A percentile compares a stretch with the other conserved stretches of the same genome.
Evolutionary conservation across 2,329 filamentous ascomycete genomes (phyloP).

Genomic region (Byssochlamys sp.): DNA sequence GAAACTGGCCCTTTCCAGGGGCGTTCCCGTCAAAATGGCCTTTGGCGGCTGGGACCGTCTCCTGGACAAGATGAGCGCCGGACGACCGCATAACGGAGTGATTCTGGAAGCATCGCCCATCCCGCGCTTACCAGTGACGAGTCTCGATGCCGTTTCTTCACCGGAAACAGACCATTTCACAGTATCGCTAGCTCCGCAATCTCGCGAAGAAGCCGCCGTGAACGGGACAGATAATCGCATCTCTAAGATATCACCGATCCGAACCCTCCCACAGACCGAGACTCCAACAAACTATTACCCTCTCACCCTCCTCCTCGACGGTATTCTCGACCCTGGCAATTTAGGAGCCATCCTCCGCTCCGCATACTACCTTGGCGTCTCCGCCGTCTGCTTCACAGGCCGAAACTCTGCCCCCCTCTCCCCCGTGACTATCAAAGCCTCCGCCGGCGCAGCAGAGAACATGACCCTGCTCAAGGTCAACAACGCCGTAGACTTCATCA

Average conservation of each 20-base stretch:
- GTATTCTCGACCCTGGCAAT: slow-evolving; percentile 72
- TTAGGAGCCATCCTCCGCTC: slow-evolving; percentile 80
- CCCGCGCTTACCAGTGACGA: slow-evolving; percentile 58
- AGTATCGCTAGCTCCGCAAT: slow-evolving; percentile 57
- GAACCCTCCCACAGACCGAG: slow-evolving; percentile 7
- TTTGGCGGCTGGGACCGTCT: slow-evolving; percentile 54
- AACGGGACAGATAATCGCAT: slow-evolving; percentile 58
- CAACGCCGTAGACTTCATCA: slow-evolving; percentile 60
- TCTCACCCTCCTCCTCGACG: slow-evolving; percentile 35
- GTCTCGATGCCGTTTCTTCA: slow-evolving; percentile 44
- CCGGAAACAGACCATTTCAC: slow-evolving; percentile 44
- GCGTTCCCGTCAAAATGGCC: slow-evolving; percentile 51
- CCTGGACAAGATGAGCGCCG: slow-evolving; percentile 73
- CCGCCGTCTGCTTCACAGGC: slow-evolving; percentile 68
- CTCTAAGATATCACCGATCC: slow-evolving; percentile 14
- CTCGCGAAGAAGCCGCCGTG: slow-evolving; percentile 60
- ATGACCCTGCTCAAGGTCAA: slow-evolving; percentile 62
- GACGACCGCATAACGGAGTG: slow-evolving; percentile 80
- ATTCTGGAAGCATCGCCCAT: slow-evolving; percentile 79
- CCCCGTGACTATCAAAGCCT: slow-evolving; percentile 73
- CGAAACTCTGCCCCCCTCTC: slow-evolving; percentile 65
- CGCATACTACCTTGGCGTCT: slow-evolving; percentile 80
- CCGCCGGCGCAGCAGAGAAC: slow-evolving; percentile 75
- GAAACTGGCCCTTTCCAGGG: slow-evolving; percentile 30
- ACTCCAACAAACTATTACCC: slow-evolving; percentile 21